phyloP scores from a whole-genome alignment of 257 asterid genomes.

The Nicotiana obtusifolia region DNA sequence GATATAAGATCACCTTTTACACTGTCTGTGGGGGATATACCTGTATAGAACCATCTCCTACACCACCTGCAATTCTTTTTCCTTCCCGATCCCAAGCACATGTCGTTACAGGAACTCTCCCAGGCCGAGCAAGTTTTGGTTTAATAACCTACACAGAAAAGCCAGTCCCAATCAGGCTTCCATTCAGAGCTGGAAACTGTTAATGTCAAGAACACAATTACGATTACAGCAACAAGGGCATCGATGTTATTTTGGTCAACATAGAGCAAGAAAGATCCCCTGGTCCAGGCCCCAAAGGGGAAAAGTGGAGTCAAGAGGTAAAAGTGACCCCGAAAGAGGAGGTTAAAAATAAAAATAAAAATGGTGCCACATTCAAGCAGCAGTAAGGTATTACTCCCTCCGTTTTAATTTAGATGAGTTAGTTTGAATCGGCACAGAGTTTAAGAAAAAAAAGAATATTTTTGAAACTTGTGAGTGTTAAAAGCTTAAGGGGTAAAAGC shows the following conservation, averaged over 20 bases:
- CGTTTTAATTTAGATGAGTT: no score
- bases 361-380: background rate
- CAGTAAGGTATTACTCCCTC: background rate
- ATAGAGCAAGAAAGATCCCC: background rate
- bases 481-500: no score
- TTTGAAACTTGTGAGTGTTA: no score
- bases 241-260: background rate
- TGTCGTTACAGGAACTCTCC: slow-evolving; percentile 88
- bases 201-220: background rate
- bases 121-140: slow-evolving; percentile 85
- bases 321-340: background rate
- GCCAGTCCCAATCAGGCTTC: slow-evolving; percentile 21
- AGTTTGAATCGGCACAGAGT: no score
- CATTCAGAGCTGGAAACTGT: background rate
- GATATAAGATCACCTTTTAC: background rate
- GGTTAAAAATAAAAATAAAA: background rate
- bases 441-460: no score
- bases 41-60: slow-evolving; percentile 96
- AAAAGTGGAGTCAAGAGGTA: background rate
- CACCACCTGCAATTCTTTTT: slow-evolving; percentile 78
- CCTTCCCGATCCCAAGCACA: slow-evolving; percentile 97
- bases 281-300: background rate
- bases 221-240: background rate
- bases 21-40: slow-evolving; percentile 23
- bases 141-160: slow-evolving; percentile 65